These are phyloP conservation scores for Penium margaritaceum DNA, from an alignment of 139 green algal genomes.

Conservation along the genomic window DNA sequence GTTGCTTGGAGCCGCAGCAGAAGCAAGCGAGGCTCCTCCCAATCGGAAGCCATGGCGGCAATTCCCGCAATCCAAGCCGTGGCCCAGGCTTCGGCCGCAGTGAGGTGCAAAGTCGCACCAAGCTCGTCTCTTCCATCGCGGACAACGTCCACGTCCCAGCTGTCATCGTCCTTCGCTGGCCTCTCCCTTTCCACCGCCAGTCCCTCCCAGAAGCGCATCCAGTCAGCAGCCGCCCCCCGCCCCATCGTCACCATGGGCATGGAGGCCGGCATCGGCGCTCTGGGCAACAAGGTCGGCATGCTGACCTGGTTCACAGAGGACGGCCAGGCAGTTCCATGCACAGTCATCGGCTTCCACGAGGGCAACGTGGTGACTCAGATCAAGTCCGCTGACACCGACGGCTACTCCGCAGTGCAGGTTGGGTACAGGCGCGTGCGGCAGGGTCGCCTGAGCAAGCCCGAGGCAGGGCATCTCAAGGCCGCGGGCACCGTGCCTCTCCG, in stretches of 20 bases:
- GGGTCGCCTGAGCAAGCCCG: conserved; percentile 80
- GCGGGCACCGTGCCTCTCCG: conserved; percentile 61
- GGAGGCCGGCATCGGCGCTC: conserved; percentile 69
- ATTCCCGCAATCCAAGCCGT: no score
- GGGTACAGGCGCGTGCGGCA: conserved; percentile 57
- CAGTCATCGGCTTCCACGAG: conserved; percentile 81
- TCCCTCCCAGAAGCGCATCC: no score
- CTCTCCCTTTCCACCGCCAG: no score
- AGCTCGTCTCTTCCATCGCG: no score
- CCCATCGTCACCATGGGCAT: conserved; percentile 35
- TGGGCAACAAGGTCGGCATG: conserved; percentile 96
- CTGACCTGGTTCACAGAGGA: conserved; percentile 82
- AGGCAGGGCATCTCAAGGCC: conserved; percentile 87
- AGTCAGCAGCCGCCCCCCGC: no score
- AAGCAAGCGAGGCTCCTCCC: no score
- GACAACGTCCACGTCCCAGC: no score
- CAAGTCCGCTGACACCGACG: conserved; percentile 82
- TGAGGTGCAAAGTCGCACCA: no score
- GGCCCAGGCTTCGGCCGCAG: no score
- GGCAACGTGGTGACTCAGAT: conserved; percentile 89
- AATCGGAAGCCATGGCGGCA: no score
- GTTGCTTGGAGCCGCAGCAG: no score
- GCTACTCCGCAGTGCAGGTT: conserved; percentile 84
- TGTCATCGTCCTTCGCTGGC: no score
- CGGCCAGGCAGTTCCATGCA: conserved; percentile 72